Evolutionary conservation across 768 basidiomycete species (phyloP).

Genomic region (Boletus barrowsii): DNA sequence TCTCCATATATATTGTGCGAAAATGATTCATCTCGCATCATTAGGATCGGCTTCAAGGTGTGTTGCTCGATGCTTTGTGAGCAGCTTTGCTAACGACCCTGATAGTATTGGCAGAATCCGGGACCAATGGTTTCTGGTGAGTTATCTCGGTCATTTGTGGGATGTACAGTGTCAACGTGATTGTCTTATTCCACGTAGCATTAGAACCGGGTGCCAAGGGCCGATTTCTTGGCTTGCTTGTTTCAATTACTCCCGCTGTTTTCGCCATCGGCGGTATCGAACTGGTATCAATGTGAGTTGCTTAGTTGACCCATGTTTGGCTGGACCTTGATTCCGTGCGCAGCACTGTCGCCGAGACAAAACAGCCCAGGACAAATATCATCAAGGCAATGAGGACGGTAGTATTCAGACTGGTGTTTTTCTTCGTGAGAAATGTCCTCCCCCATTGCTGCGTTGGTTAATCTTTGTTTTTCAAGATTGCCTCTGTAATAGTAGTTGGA

Average conservation of each 20-base stretch:
- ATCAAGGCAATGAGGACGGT: slow-evolving; percentile 72
- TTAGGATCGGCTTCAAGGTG: slow-evolving; percentile 20
- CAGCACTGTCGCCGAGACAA: slow-evolving; percentile 73
- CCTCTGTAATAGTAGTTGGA: slow-evolving; percentile 51
- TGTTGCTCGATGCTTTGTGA: not conserved
- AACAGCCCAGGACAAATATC: slow-evolving; percentile 77
- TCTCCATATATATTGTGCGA: slow-evolving; percentile 32
- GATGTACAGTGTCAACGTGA: not conserved
- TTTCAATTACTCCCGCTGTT: slow-evolving; percentile 31
- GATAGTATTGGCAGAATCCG: slow-evolving; percentile 23
- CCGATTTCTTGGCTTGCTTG: slow-evolving; percentile 23
- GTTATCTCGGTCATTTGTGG: not conserved
- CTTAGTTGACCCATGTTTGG: slow-evolving; percentile 13
- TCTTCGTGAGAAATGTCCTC: slow-evolving; percentile 11
- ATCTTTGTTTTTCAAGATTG: slow-evolving; percentile 12
- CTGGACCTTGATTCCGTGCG: slow-evolving; percentile 6
- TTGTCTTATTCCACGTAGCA: not conserved
- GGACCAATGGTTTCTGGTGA: slow-evolving; percentile 25
- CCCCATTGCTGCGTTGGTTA: not conserved
- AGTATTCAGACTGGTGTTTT: slow-evolving; percentile 67
- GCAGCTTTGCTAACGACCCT: not conserved
- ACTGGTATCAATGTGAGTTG: slow-evolving; percentile 59
- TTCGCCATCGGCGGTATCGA: slow-evolving; percentile 83
- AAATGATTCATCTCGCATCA: not conserved
- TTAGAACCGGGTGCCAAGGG: slow-evolving; percentile 21